phyloP scores from a whole-genome alignment of 306 rosid genomes.

The Rubus idaeus region DNA sequence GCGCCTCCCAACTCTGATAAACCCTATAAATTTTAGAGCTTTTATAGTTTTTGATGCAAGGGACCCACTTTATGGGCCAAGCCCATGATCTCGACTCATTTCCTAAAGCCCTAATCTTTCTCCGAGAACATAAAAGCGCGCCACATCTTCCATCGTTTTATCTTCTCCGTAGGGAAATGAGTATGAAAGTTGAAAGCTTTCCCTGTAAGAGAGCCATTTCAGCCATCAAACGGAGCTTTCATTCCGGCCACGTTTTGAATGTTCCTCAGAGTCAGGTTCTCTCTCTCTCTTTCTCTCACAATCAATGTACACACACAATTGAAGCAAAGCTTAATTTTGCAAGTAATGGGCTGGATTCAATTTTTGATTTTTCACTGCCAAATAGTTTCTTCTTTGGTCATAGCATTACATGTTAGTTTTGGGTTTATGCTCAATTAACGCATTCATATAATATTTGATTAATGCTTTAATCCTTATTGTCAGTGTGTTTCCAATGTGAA shows the following conservation, averaged over 20 bases:
- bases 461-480: background rate
- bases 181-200: slow-evolving; percentile 36
- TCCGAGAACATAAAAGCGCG: background rate
- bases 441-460: background rate
- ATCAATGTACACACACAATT: background rate
- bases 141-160: background rate
- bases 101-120: no score
- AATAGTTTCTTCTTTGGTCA: background rate
- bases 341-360: background rate
- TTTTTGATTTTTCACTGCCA: background rate
- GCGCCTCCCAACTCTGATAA: background rate
- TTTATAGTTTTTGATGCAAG: background rate
- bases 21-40: background rate
- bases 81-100: background rate
- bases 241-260: slow-evolving; percentile 21
- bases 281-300: background rate
- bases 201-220: slow-evolving; percentile 24
- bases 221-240: slow-evolving; percentile 35
- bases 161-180: background rate
- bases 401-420: background rate
- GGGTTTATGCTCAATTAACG: slow-evolving; percentile 3
- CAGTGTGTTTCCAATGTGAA: slow-evolving; percentile 49
- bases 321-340: background rate
- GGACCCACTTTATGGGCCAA: background rate
- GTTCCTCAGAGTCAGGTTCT: slow-evolving; percentile 34